These are phyloP conservation scores for Apiospora aurea DNA, from an alignment of 2,329 filamentous ascomycete species.

Conservation along the genomic window DNA sequence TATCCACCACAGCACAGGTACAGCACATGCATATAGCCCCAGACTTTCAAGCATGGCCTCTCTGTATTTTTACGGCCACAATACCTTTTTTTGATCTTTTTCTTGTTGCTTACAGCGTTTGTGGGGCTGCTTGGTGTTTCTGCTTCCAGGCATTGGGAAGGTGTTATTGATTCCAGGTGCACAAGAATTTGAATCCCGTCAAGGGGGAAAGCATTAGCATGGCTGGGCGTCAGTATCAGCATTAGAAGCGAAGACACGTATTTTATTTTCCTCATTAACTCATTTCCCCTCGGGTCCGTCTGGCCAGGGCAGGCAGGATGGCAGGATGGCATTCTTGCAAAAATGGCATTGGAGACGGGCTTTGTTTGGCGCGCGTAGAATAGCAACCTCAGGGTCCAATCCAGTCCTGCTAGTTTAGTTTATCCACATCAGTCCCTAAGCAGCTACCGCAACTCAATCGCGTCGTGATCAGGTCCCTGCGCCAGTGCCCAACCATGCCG, in stretches of 20 bases:
- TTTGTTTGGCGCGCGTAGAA: conserved; percentile 14
- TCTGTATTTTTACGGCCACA: conserved; percentile 14
- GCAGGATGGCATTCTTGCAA: conserved; percentile 7
- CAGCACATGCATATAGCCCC: background rate
- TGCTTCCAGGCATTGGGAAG: conserved; percentile 13
- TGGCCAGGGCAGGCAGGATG: background rate
- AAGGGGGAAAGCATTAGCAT: background rate
- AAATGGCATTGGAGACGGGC: background rate
- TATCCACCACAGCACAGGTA: background rate
- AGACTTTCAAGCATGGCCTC: background rate
- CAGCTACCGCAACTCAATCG: conserved; percentile 6
- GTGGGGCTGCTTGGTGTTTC: conserved; percentile 12
- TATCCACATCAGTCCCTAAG: conserved; percentile 2
- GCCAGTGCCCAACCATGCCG: conserved; percentile 3
- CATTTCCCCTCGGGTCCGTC: background rate
- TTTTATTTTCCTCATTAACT: background rate
- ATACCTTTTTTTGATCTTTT: background rate
- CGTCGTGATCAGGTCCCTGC: conserved; percentile 7
- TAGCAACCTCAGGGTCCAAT: conserved; percentile 1
- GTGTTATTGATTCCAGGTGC: conserved; percentile 16
- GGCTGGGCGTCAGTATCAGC: background rate
- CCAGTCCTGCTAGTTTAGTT: conserved; percentile 1
- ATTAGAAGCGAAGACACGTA: conserved; percentile 12
- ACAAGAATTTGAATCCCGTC: background rate
- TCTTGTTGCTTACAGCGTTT: conserved; percentile 1